Percentiles rank a stretch among this genome's conserved stretches.
phyloP scores from a whole-genome alignment of 345 rosid genomes.

The Syzygium oleosum region DNA sequence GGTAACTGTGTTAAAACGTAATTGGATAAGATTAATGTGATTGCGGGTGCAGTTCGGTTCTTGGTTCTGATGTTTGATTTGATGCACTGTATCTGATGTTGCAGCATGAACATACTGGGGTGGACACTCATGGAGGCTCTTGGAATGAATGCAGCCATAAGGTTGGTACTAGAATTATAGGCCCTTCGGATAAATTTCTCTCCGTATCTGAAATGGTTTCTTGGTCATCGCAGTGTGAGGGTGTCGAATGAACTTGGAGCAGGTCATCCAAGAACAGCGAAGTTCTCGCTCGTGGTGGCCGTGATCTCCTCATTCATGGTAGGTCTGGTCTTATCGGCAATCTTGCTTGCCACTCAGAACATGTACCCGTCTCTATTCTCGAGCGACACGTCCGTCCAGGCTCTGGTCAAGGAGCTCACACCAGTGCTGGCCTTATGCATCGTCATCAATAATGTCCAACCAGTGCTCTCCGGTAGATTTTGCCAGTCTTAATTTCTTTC shows the following conservation, averaged over 20 bases:
- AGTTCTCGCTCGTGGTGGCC: conserved; percentile 41
- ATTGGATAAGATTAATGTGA: background rate
- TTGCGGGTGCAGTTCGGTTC: background rate
- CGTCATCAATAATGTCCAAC: conserved; percentile 61
- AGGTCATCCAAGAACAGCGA: conserved; percentile 36
- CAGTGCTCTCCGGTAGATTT: conserved; percentile 72
- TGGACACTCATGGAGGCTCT: conserved; percentile 62
- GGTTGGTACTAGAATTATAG: conserved; percentile 20
- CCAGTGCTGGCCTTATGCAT: conserved; percentile 61
- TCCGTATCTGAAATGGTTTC: background rate
- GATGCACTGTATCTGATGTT: background rate
- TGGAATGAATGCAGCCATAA: conserved; percentile 72
- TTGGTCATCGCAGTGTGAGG: conserved; percentile 42
- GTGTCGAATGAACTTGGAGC: conserved; percentile 81
- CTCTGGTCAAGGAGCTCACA: conserved; percentile 48
- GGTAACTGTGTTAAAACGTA: background rate
- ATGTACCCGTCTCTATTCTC: conserved; percentile 54
- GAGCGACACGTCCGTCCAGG: conserved; percentile 25
- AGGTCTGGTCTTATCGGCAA: conserved; percentile 32
- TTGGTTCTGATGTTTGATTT: background rate
- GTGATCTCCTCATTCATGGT: conserved; percentile 35
- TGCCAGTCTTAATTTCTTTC: conserved; percentile 5
- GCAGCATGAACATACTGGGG: conserved; percentile 57
- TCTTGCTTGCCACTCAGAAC: conserved; percentile 28
- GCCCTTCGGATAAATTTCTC: background rate